These are phyloP conservation scores for Triangularia verruculosa DNA, from an alignment of 2,329 filamentous ascomycete species.

Conservation along the genomic window DNA sequence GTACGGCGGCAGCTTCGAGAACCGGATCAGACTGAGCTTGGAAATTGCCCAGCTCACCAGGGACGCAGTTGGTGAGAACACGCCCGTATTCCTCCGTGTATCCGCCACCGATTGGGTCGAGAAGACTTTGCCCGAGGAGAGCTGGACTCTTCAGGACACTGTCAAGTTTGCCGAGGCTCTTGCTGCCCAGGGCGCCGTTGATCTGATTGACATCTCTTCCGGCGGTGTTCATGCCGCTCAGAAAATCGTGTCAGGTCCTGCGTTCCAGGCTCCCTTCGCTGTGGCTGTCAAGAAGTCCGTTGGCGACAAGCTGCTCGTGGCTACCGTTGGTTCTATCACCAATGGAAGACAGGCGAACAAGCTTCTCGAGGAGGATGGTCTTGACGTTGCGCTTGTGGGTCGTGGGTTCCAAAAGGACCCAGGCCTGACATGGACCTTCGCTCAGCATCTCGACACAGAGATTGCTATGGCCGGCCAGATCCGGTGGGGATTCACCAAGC, in stretches of 20 bases:
- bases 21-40: slow-evolving; percentile 64
- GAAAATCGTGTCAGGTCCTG: slow-evolving; percentile 57
- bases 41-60: slow-evolving; percentile 65
- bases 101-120: slow-evolving; percentile 77
- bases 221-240: slow-evolving; percentile 62
- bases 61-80: slow-evolving; percentile 58
- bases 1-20: slow-evolving; percentile 70
- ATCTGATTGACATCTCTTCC: slow-evolving; percentile 70
- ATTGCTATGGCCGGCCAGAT: slow-evolving; percentile 53
- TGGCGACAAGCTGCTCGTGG: slow-evolving; percentile 52
- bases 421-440: slow-evolving; percentile 53
- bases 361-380: slow-evolving; percentile 42
- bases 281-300: slow-evolving; percentile 69
- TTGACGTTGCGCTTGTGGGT: slow-evolving; percentile 51
- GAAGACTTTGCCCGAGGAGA: slow-evolving; percentile 52
- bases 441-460: slow-evolving; percentile 49
- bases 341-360: slow-evolving; percentile 45
- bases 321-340: slow-evolving; percentile 49
- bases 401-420: slow-evolving; percentile 59
- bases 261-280: slow-evolving; percentile 70
- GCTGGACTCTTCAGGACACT: slow-evolving; percentile 66
- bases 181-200: slow-evolving; percentile 65
- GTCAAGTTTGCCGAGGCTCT: slow-evolving; percentile 56
- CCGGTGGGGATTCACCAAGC: slow-evolving; percentile 48
- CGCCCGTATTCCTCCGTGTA: slow-evolving; percentile 72